A percentile compares a stretch with the other conserved stretches of the same genome.
Conservation (phyloP, 2,329 filamentous ascomycete genomes). For the Alternaria sp. region DNA sequence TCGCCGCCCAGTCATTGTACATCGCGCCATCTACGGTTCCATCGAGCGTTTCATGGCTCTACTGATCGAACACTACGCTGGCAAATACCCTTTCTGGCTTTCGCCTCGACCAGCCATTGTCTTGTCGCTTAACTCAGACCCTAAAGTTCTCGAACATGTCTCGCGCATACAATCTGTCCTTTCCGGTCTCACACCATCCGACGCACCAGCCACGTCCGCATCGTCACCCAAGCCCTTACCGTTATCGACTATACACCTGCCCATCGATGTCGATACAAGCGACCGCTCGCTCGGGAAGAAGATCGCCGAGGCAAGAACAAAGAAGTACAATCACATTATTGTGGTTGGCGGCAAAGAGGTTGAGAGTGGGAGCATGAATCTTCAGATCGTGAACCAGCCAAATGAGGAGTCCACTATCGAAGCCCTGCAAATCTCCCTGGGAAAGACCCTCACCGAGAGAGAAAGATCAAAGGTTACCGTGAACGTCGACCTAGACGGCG, state of each 20-base stretch:
- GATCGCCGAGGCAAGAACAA: constrained; percentile 71
- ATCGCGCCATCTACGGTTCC: constrained; percentile 83
- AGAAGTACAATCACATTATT: constrained; percentile 75
- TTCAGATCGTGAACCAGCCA: constrained; percentile 49
- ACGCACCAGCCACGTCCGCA: constrained; percentile 12
- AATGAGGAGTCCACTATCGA: constrained; percentile 31
- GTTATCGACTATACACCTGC: constrained; percentile 65
- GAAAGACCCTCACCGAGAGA: constrained; percentile 15
- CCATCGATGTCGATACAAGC: constrained; percentile 73
- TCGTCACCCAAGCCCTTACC: constrained; percentile 48
- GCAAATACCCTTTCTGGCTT: constrained; percentile 84
- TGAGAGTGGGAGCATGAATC: constrained; percentile 27
- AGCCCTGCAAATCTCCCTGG: constrained; percentile 43
- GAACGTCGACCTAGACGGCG: constrained; percentile 22
- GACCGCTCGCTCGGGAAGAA: constrained; percentile 70
- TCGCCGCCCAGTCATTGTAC: constrained; percentile 74
- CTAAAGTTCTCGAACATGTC: constrained; percentile 58
- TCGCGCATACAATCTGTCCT: constrained; percentile 48
- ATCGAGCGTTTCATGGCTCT: constrained; percentile 85
- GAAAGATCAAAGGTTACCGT: constrained; percentile 22
- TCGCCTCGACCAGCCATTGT: constrained; percentile 80
- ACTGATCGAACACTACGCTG: constrained; percentile 81
- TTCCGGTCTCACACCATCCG: constrained; percentile 29
- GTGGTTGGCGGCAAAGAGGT: constrained; percentile 65
- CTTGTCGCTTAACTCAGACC: constrained; percentile 71